Evolutionary conservation across 441 rosid species (phyloP), one percentile per base, ranked within the genome.

Genomic region (Viola pubescens): DNA sequence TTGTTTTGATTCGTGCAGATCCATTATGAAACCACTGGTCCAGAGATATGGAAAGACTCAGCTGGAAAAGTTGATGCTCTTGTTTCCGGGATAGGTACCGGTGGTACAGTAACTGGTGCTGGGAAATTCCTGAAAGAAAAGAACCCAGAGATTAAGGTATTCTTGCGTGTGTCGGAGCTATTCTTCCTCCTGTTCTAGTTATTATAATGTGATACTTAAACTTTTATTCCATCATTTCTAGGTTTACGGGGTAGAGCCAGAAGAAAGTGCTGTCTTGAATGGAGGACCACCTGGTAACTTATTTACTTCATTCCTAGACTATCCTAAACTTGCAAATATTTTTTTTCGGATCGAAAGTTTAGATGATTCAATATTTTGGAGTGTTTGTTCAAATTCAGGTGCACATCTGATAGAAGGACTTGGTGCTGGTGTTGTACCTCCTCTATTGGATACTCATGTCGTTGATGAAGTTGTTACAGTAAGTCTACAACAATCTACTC

Each of bases 41-140:
- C 88, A 0, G 98, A 91, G 80, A 85, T 88, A 64, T 91, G 98
- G 98, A 81, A 68, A 52, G 92, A 79, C 64, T 77, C 96, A 0
- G 88, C 66, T 45, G 98, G 84, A 56, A 70, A 83, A 77, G 85
- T 86, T 58, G 95, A 82, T 67, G 77, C 74, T 16, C 67, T 91
- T 46, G 81, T 91, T 7, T 79, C 85, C 0, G 94, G 85, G 46
- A 79, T 86, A 62, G 95, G 96, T 41, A 91, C 96, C 5, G 98
- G 92, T 46, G 96, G 98, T 53, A 86, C 95, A 0, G 71, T 88
- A 52, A 78, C 92, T 3, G 96, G 98, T 4, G 65, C 78, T 5
- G 98, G 98, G 52, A 81, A 58, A 41, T 91, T 78, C 60, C 96
- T 85, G 58, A 91, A 85, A 73, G 95, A 86, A 70, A 79, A 82